Conservation (phyloP, 345 rosid species). For the Arabidopsis arenosa region DNA sequence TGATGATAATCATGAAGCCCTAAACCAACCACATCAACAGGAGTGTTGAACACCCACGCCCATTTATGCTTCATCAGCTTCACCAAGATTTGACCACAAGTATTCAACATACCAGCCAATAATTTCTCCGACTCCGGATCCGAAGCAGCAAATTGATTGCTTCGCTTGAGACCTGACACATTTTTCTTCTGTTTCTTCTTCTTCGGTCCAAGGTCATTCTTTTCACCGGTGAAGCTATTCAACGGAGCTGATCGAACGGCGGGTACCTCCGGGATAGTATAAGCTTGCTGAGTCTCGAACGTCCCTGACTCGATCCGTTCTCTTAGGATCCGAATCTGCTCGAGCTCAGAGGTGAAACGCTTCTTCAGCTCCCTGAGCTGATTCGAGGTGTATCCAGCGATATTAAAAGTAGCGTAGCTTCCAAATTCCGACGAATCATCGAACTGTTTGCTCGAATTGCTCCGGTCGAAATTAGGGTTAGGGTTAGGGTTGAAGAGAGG, state of each 20-base stretch:
- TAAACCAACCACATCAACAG: conserved; percentile 68
- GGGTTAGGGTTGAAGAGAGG: conserved; percentile 47
- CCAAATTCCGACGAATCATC: conserved; percentile 52
- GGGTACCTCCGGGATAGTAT: conserved; percentile 13
- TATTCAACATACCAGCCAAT: conserved; percentile 45
- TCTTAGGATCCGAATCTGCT: conserved; percentile 63
- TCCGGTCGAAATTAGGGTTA: conserved; percentile 56
- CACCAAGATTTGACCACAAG: conserved; percentile 61
- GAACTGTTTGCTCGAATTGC: conserved; percentile 33
- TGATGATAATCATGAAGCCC: conserved; percentile 67
- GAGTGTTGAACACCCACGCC: conserved; percentile 66
- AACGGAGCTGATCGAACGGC: conserved; percentile 53
- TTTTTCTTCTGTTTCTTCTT: conserved; percentile 56
- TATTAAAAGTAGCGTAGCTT: conserved; percentile 61
- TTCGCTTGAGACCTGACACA: conserved; percentile 48
- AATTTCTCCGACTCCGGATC: conserved; percentile 22
- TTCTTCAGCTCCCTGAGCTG: conserved; percentile 62
- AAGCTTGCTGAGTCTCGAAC: conserved; percentile 29
- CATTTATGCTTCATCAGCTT: conserved; percentile 76
- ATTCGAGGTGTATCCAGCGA: conserved; percentile 57
- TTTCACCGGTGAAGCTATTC: conserved; percentile 36
- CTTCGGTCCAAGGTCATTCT: conserved; percentile 43
- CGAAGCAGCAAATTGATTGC: conserved; percentile 35
- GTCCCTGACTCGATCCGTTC: conserved; percentile 57
- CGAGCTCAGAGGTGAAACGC: conserved; percentile 60